Percentiles rank a stretch among this genome's conserved stretches.
Conservation (phyloP, 176 grass and related monocot species). For the Eleusine coracana region DNA sequence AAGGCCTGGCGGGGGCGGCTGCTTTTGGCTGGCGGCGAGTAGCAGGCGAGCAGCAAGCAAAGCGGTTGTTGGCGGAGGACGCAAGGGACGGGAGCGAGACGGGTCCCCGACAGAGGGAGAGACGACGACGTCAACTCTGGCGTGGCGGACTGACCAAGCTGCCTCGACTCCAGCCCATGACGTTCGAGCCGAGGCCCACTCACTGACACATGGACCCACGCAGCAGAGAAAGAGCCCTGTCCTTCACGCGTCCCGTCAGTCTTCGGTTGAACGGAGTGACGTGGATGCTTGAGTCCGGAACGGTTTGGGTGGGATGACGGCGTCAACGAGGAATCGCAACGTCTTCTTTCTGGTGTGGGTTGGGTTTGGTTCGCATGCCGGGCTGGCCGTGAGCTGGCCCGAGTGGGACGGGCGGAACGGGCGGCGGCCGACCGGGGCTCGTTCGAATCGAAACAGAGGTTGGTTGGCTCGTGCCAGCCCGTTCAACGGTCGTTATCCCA, state of each 20-base stretch:
- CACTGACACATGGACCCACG: neutral
- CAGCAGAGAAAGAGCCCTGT: neutral
- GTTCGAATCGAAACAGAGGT: neutral
- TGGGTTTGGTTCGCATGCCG: neutral
- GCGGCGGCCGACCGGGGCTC: neutral
- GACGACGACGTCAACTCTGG: constrained; percentile 41
- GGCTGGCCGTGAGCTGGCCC: constrained; percentile 43
- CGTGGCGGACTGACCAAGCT: constrained; percentile 20
- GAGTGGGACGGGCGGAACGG: neutral
- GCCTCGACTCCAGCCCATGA: neutral
- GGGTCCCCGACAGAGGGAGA: neutral
- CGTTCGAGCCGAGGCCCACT: neutral
- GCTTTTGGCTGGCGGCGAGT: constrained; percentile 54
- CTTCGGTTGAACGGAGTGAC: neutral
- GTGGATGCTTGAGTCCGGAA: neutral
- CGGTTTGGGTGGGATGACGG: constrained; percentile 2
- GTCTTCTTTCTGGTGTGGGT: neutral
- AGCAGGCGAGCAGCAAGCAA: constrained; percentile 46
- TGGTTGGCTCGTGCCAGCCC: neutral
- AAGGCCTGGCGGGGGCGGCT: neutral
- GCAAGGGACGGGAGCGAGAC: constrained; percentile 28
- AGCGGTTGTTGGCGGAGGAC: constrained; percentile 45
- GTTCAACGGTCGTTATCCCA: constrained; percentile 6
- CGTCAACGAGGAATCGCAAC: constrained; percentile 3
- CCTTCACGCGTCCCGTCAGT: constrained; percentile 1